A percentile compares a stretch with the other conserved stretches of the same genome.
phyloP scores from a whole-genome alignment of 1,139 yeast genomes.

The Geotrichum reessii region DNA sequence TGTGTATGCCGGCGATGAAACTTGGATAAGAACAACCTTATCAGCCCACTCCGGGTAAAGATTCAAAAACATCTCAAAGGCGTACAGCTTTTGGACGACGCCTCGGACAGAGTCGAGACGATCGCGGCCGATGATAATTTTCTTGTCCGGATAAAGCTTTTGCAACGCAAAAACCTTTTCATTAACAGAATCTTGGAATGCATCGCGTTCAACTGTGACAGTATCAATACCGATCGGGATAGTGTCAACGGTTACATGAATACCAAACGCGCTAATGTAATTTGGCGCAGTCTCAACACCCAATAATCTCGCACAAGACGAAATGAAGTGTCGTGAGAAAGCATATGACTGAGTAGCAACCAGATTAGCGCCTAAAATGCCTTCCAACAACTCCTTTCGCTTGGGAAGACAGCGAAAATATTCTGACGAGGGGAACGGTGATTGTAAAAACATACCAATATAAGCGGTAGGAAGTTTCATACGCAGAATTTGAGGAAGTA shows the following conservation, averaged over 20 bases:
- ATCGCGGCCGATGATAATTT: constrained; percentile 91
- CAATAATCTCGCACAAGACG: constrained; percentile 54
- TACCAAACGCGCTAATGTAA: constrained; percentile 69
- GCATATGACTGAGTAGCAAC: constrained; percentile 82
- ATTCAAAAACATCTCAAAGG: constrained; percentile 80
- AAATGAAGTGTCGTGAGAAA: constrained; percentile 83
- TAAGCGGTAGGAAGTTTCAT: constrained; percentile 75
- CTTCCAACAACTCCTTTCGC: constrained; percentile 75
- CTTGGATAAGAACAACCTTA: constrained; percentile 84
- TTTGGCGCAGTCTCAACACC: constrained; percentile 43
- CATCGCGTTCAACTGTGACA: constrained; percentile 45
- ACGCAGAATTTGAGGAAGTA: constrained; percentile 80
- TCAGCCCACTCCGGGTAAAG: constrained; percentile 92
- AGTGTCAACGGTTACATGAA: constrained; percentile 64
- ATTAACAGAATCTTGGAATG: constrained; percentile 43
- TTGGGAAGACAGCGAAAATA: constrained; percentile 84
- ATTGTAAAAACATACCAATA: constrained; percentile 59
- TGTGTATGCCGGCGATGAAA: constrained; percentile 70
- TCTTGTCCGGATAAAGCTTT: constrained; percentile 65
- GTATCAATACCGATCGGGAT: constrained; percentile 86
- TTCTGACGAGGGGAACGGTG: constrained; percentile 93
- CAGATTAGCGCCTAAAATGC: constrained; percentile 83
- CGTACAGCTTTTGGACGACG: constrained; percentile 91
- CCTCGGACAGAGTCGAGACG: constrained; percentile 92
- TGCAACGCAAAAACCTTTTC: constrained; percentile 47